Evolutionary conservation across 2,329 filamentous ascomycete genomes (phyloP).

Genomic region (Nannizzia gypsea): DNA sequence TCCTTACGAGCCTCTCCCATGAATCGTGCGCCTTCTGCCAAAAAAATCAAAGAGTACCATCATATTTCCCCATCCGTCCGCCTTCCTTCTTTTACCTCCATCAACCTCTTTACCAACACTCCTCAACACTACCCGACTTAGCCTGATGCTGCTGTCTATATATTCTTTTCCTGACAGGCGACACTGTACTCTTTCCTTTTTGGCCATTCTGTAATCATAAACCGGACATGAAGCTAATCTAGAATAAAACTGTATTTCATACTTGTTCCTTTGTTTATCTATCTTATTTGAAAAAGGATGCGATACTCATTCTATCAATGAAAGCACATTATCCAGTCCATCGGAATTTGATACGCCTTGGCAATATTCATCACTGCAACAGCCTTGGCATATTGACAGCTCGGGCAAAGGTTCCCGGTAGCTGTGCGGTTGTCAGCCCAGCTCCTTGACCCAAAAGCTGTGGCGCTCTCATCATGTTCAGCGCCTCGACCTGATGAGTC

Average conservation of each 20-base stretch:
- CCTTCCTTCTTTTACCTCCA: not conserved
- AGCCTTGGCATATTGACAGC: not conserved
- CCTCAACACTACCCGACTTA: not conserved
- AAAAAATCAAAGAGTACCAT: not conserved
- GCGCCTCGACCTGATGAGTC: not conserved
- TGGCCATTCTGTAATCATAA: slow-evolving; percentile 7
- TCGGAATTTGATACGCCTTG: not conserved
- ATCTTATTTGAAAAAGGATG: not conserved
- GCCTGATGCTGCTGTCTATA: not conserved
- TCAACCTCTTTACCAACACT: not conserved
- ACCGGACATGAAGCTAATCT: slow-evolving; percentile 3
- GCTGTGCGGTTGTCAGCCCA: not conserved
- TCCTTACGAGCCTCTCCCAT: not conserved
- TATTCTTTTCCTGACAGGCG: not conserved
- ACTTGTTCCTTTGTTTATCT: not conserved
- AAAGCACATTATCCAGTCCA: too few species aligned
- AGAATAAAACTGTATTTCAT: slow-evolving; percentile 2
- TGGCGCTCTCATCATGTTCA: not conserved
- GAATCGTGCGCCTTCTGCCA: not conserved
- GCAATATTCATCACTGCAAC: not conserved
- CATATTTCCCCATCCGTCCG: not conserved
- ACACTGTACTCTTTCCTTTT: slow-evolving; percentile 1
- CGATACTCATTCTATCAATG: not conserved
- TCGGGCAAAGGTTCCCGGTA: not conserved
- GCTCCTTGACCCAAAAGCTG: not conserved